phyloP scores from a whole-genome alignment of 2,329 filamentous ascomycete genomes.

The Alternaria burnsii region DNA sequence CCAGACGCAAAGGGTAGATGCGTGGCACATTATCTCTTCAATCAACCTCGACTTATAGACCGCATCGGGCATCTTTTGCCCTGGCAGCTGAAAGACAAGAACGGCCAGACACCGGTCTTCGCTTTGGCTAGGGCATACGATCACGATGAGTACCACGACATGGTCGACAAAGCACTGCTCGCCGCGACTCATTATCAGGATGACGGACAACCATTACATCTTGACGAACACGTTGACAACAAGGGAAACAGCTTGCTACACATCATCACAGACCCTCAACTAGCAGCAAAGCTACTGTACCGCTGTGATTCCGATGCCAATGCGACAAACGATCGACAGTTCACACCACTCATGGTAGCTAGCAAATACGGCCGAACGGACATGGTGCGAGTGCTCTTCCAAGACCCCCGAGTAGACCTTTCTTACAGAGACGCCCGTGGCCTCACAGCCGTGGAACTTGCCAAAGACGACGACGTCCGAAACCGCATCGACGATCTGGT shows the following conservation, averaged over 20 bases:
- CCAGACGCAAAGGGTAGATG: slow-evolving; percentile 89
- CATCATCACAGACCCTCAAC: slow-evolving; percentile 84
- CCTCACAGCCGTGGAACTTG: slow-evolving; percentile 91
- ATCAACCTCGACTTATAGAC: slow-evolving; percentile 81
- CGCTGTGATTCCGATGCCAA: slow-evolving; percentile 96
- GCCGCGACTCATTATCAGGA: slow-evolving; percentile 77
- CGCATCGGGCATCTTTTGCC: slow-evolving; percentile 80
- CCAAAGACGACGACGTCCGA: slow-evolving; percentile 96
- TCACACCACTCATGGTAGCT: slow-evolving; percentile 96
- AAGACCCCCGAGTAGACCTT: slow-evolving; percentile 86
- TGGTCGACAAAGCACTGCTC: slow-evolving; percentile 84
- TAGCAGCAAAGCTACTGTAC: slow-evolving; percentile 78
- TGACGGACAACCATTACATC: slow-evolving; percentile 80
- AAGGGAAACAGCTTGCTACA: slow-evolving; percentile 97
- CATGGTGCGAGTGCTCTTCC: slow-evolving; percentile 87
- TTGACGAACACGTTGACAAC: slow-evolving; percentile 90
- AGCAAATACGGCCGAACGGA: slow-evolving; percentile 98
- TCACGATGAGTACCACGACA: slow-evolving; percentile 82
- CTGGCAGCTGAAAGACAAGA: slow-evolving; percentile 92
- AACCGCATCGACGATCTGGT: slow-evolving; percentile 96
- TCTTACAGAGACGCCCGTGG: slow-evolving; percentile 85
- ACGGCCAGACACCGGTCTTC: slow-evolving; percentile 97
- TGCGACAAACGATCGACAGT: slow-evolving; percentile 91
- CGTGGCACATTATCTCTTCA: slow-evolving; percentile 94
- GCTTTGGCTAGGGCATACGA: slow-evolving; percentile 93